These are phyloP conservation scores for Melanomma pulvis-pyrius DNA, from an alignment of 495 filamentous ascomycete species.

Conservation along the genomic window DNA sequence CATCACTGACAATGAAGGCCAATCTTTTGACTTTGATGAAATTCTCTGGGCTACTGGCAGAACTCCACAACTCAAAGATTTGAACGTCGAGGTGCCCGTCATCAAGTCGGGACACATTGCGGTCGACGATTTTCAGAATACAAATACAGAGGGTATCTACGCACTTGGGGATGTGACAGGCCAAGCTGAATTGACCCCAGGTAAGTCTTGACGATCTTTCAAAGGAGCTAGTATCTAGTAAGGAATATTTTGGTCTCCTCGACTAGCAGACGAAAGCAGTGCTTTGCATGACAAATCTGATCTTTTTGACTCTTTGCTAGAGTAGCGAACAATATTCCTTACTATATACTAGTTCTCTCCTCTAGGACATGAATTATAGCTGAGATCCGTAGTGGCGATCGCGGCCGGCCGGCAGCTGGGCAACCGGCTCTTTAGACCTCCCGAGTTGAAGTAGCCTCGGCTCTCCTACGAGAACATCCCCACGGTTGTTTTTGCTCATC, in stretches of 20 bases:
- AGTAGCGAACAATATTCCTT: too few species aligned
- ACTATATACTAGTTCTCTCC: too few species aligned
- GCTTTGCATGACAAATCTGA: too few species aligned
- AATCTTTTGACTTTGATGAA: slow-evolving; percentile 32
- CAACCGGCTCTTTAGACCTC: slow-evolving; percentile 60
- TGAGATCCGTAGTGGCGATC: slow-evolving; percentile 52
- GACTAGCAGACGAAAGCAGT: too few species aligned
- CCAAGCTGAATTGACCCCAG: slow-evolving; percentile 61
- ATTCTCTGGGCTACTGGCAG: slow-evolving; percentile 36
- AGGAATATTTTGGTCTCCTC: too few species aligned
- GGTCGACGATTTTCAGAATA: slow-evolving; percentile 65
- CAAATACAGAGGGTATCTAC: slow-evolving; percentile 57
- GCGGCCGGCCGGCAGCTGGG: slow-evolving; percentile 62
- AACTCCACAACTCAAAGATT: slow-evolving; percentile 18
- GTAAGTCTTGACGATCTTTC: slow-evolving; percentile 1
- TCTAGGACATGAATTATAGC: not conserved
- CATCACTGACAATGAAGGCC: slow-evolving; percentile 24
- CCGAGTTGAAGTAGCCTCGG: slow-evolving; percentile 53
- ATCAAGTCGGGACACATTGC: slow-evolving; percentile 50
- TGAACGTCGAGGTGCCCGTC: slow-evolving; percentile 18
- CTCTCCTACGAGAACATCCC: slow-evolving; percentile 62
- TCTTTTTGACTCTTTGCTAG: too few species aligned
- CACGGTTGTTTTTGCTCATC: slow-evolving; percentile 64
- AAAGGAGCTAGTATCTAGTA: not conserved
- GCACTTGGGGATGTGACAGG: slow-evolving; percentile 65